Percentiles rank a stretch among this genome's conserved stretches.
phyloP scores from a whole-genome alignment of 2,329 filamentous ascomycete genomes.

The Fusarium sp. region DNA sequence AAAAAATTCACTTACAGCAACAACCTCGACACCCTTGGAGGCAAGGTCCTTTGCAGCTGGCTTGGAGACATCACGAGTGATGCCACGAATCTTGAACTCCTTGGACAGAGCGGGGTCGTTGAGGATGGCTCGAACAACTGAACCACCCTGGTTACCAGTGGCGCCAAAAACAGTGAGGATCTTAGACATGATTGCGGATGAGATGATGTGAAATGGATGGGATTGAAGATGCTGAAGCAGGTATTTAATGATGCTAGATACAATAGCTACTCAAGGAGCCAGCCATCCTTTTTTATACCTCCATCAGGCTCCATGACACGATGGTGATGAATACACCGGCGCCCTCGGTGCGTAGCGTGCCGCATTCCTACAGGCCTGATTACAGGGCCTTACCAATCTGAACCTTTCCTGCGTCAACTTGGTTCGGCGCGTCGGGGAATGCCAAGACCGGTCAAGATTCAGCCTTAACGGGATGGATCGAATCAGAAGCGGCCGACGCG shows the following conservation, averaged over 20 bases:
- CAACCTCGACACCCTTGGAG: constrained; percentile 54
- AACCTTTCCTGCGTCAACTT: neutral
- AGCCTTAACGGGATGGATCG: neutral
- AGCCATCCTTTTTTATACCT: constrained; percentile 17
- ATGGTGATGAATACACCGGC: constrained; percentile 1
- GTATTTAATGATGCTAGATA: neutral
- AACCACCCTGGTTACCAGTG: constrained; percentile 59
- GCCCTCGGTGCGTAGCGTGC: neutral
- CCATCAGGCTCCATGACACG: constrained; percentile 1
- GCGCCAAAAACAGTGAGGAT: constrained; percentile 57
- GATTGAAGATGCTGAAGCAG: neutral
- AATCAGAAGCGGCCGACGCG: constrained; percentile 6
- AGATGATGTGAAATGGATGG: neutral
- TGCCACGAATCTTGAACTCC: constrained; percentile 55
- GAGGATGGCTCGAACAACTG: constrained; percentile 56
- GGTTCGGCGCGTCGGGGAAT: constrained; percentile 33
- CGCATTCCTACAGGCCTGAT: neutral
- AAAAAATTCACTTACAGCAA: constrained; percentile 43
- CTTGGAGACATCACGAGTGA: constrained; percentile 57
- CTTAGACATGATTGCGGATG: constrained; percentile 45
- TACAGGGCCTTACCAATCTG: constrained; percentile 29
- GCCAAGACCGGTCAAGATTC: constrained; percentile 33
- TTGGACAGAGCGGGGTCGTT: constrained; percentile 55
- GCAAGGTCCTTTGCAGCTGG: constrained; percentile 51
- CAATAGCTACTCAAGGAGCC: neutral